A percentile compares a stretch with the other conserved stretches of the same genome.
Evolutionary conservation across 257 asterid genomes (phyloP).

Genomic region (Forsythia viridissima): DNA sequence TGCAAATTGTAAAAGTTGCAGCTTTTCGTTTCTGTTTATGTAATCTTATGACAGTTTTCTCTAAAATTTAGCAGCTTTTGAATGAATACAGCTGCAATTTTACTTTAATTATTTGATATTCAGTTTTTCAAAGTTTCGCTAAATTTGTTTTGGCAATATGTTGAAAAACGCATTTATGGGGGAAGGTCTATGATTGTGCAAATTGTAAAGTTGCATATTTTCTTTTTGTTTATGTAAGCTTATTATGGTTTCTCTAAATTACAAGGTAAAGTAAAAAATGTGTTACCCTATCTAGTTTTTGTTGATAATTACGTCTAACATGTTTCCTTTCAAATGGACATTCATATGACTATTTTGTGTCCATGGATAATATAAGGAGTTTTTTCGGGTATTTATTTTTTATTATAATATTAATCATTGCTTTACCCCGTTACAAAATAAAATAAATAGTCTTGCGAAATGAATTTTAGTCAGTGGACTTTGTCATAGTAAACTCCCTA

Average conservation of each 20-base stretch:
- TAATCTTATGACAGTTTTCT: background rate
- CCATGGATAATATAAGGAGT: too few relatives aligned
- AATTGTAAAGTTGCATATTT: background rate
- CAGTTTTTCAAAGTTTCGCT: background rate
- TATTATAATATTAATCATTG: too few relatives aligned
- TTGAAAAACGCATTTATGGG: background rate
- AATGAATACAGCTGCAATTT: background rate
- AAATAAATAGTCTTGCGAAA: background rate
- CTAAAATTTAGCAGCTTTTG: background rate
- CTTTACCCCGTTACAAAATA: background rate
- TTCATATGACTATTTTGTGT: too few relatives aligned
- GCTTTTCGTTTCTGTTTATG: background rate
- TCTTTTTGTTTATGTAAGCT: background rate
- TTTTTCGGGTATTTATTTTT: too few relatives aligned
- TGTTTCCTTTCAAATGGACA: too few relatives aligned
- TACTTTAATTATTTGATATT: background rate
- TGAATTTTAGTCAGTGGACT: background rate
- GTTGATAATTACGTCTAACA: too few relatives aligned
- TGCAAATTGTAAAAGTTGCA: background rate
- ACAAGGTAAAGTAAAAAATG: too few relatives aligned
- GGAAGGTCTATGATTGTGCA: background rate
- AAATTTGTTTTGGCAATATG: background rate
- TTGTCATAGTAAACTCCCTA: background rate
- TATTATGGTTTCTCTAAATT: background rate
- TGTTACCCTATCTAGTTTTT: too few relatives aligned